Percentiles rank a stretch among this genome's conserved stretches.
Evolutionary conservation across 2,329 filamentous ascomycete genomes (phyloP).

Genomic region (Lachnum nothofagi): DNA sequence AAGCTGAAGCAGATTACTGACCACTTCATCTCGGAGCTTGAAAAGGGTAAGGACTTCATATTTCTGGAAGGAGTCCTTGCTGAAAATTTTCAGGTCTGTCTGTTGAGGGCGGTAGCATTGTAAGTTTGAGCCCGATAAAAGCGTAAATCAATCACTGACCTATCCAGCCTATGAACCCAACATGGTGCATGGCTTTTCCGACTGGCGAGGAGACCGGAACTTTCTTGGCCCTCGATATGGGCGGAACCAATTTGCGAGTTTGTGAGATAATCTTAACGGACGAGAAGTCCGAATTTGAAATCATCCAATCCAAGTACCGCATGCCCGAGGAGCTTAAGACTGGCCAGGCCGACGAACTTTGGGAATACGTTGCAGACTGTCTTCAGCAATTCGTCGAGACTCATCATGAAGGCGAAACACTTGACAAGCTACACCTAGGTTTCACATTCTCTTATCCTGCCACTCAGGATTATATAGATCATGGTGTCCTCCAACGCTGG

Average conservation of each 20-base stretch:
- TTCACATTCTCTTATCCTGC: slow-evolving; percentile 97
- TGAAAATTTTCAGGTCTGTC: slow-evolving; percentile 58
- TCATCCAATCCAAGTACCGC: slow-evolving; percentile 92
- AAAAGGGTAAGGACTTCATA: slow-evolving; percentile 58
- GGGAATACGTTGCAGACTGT: slow-evolving; percentile 93
- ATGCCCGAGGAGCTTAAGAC: slow-evolving; percentile 92
- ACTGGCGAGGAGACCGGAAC: slow-evolving; percentile 82
- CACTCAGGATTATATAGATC: slow-evolving; percentile 87
- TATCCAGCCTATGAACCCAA: slow-evolving; percentile 87
- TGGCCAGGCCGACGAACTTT: slow-evolving; percentile 76
- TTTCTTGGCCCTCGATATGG: slow-evolving; percentile 89
- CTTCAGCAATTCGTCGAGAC: slow-evolving; percentile 84
- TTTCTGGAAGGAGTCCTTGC: neutral
- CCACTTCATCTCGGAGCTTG: slow-evolving; percentile 83
- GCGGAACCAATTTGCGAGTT: slow-evolving; percentile 90
- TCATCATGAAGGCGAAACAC: slow-evolving; percentile 65
- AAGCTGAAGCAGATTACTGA: slow-evolving; percentile 87
- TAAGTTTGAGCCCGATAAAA: slow-evolving; percentile 44
- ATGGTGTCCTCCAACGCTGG: slow-evolving; percentile 89
- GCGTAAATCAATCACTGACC: slow-evolving; percentile 12
- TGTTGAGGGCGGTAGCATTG: slow-evolving; percentile 86
- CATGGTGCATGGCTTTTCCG: slow-evolving; percentile 89
- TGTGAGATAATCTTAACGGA: slow-evolving; percentile 88
- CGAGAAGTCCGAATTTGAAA: slow-evolving; percentile 84
- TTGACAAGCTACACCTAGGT: slow-evolving; percentile 70